Percentiles rank a stretch among this genome's conserved stretches.
Evolutionary conservation across 164 flowering plant species (phyloP).

Genomic region (Magnolia officinalis): DNA sequence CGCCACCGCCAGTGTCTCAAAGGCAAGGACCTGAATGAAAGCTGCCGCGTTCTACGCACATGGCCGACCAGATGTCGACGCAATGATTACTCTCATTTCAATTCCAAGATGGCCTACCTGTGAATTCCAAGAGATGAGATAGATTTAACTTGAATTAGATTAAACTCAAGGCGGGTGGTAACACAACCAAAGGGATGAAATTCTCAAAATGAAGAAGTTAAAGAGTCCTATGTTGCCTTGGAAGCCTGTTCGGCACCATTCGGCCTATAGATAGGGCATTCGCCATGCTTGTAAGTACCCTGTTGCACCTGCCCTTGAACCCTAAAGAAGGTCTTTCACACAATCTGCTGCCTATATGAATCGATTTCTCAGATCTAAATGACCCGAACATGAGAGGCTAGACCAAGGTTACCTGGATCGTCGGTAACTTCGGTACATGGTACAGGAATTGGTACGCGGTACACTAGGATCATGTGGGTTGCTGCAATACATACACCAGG

Average conservation of each 20-base stretch:
- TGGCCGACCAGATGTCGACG: slow-evolving; percentile 3
- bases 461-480: too few species aligned
- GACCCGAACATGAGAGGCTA: not conserved
- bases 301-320: not conserved
- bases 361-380: not conserved
- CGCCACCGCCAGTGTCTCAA: not conserved
- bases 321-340: not conserved
- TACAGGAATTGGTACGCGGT: too few species aligned
- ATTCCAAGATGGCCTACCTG: not conserved
- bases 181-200: not conserved
- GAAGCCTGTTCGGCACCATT: too few species aligned
- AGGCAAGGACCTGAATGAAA: not conserved
- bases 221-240: not conserved
- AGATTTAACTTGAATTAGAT: not conserved
- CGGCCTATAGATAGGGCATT: not conserved
- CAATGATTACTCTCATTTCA: not conserved
- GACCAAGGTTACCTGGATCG: too few species aligned
- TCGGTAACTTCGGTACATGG: too few species aligned
- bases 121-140: not conserved
- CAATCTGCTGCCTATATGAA: not conserved
- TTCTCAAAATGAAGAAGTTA: not conserved
- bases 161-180: not conserved
- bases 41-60: not conserved
- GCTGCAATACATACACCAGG: too few species aligned
- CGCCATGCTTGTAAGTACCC: not conserved